phyloP scores from a whole-genome alignment of 139 green algal species.

The Closterium sp. region DNA sequence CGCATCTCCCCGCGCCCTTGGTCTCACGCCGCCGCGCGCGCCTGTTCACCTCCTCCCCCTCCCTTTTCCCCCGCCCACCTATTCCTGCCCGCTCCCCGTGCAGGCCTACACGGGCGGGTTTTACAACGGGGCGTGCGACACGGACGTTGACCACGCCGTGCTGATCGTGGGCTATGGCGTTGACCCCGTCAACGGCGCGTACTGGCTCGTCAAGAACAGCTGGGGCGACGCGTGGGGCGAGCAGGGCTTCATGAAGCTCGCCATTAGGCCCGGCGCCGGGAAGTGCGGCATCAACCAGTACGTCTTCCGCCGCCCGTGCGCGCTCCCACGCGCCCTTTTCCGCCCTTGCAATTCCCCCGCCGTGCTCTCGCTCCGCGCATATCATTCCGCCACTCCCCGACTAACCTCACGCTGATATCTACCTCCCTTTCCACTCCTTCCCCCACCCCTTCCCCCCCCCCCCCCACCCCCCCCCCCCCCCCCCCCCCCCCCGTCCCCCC shows the following conservation, averaged over 20 bases:
- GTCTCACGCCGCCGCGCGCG: too few relatives aligned
- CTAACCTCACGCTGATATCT: neutral
- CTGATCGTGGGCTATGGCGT: conserved; percentile 88
- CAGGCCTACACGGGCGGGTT: conserved; percentile 81
- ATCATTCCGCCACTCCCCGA: neutral
- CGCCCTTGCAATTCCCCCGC: too few relatives aligned
- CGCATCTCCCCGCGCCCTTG: neutral
- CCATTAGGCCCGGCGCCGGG: conserved; percentile 56
- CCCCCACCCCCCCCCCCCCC: too few relatives aligned
- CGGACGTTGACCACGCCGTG: conserved; percentile 87
- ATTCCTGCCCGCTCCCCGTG: conserved; percentile 56
- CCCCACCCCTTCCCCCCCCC: too few relatives aligned
- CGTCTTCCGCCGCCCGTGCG: neutral
- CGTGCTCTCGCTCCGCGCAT: neutral
- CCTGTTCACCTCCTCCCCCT: neutral
- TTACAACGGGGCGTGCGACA: conserved; percentile 29
- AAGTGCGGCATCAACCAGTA: conserved; percentile 78
- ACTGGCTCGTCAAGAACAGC: conserved; percentile 96
- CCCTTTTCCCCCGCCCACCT: neutral
- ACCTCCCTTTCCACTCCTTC: neutral
- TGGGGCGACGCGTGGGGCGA: conserved; percentile 88
- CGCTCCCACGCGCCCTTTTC: too few relatives aligned
- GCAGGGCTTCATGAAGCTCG: conserved; percentile 58
- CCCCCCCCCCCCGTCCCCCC: too few relatives aligned
- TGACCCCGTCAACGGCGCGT: conserved; percentile 51